Base-by-base conservation (phyloP, 1,139 yeast species). In the Diutina siamensis region DNA sequence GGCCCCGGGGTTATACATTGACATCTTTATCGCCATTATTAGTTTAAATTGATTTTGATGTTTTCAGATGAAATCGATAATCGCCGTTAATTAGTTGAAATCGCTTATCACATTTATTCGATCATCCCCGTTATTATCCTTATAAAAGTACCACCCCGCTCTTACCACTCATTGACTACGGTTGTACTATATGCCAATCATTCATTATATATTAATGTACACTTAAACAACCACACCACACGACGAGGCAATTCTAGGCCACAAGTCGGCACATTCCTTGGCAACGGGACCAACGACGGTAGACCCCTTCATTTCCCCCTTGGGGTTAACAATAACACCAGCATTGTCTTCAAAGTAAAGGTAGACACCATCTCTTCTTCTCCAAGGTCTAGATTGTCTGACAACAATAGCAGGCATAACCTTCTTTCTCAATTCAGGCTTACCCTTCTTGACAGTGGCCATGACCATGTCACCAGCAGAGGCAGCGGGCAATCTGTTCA, bases 221-320 rank as follows among this genome's bases (percentile, higher is more conserved):
- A 31, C 22, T 48, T 89, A 92, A 71, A 88, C 99, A 74, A 94
- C 98, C 72, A 94, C 98, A 86, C 98, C 98, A 65, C 98, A 94
- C 92, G 88, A 88, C 63, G 97, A 88, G 69, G 99, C 98, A 77
- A 94, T 92, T 83, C 98, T 89, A 72, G 99, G 99, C 99, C 99
- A 94, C 74, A 94, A 85, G 71, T 94, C 99, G 71, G 99, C 98
- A 80, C 98, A 92, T 80, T 94, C 99, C 81, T 92, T 94, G 74
- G 97, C 98, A 68, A 94, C 99, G 65, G 99, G 98, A 74, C 99
- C 99, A 67, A 98, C 94, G 71, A 94, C 92, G 67, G 98, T 98
- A 61, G 98, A 94, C 76, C 99, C 99, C 83, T 94, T 94, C 98
- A 94, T 94, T 78, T 94, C 99, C 80, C 99, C 99, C 92, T 94